phyloP scores from a whole-genome alignment of 2,329 filamentous ascomycete genomes.

The Cercospora sp. region DNA sequence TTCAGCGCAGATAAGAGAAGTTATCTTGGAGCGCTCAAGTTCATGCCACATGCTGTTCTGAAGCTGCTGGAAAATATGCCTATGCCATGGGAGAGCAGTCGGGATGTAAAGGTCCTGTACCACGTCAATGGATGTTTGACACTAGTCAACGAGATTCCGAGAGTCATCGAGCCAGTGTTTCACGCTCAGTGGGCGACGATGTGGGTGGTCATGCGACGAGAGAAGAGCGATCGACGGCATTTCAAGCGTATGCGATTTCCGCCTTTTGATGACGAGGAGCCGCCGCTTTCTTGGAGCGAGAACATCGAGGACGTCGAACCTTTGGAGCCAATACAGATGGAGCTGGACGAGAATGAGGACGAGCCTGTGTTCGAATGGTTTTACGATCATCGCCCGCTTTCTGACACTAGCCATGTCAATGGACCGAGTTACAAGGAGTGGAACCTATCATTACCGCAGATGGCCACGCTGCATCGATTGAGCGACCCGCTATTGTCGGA shows the following conservation, averaged over 20 bases:
- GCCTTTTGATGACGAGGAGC: slow-evolving; percentile 97
- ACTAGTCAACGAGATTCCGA: slow-evolving; percentile 91
- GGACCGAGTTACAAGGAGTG: slow-evolving; percentile 95
- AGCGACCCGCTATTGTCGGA: slow-evolving; percentile 90
- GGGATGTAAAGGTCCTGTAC: slow-evolving; percentile 96
- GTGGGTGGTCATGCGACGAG: slow-evolving; percentile 98
- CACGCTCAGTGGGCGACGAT: slow-evolving; percentile 99
- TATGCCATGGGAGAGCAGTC: slow-evolving; percentile 97
- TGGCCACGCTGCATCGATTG: slow-evolving; percentile 91
- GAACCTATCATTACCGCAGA: slow-evolving; percentile 91
- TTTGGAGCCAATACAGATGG: slow-evolving; percentile 96
- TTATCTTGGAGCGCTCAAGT: slow-evolving; percentile 95
- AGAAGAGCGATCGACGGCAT: slow-evolving; percentile 91
- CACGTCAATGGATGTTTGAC: slow-evolving; percentile 98
- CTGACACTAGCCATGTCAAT: slow-evolving; percentile 92
- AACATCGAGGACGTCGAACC: slow-evolving; percentile 99
- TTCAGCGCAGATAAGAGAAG: slow-evolving; percentile 98
- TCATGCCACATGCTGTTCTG: slow-evolving; percentile 97
- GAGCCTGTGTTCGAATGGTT: slow-evolving; percentile 93
- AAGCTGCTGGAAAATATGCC: slow-evolving; percentile 99
- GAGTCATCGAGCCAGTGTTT: slow-evolving; percentile 96
- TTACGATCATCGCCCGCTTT: slow-evolving; percentile 87
- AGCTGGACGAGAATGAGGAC: slow-evolving; percentile 92
- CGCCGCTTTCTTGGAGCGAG: slow-evolving; percentile 94
- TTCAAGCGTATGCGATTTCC: slow-evolving; percentile 99